Conservation (phyloP, 805 yeast species). For the Vanderwaltozyma yarrowii region DNA sequence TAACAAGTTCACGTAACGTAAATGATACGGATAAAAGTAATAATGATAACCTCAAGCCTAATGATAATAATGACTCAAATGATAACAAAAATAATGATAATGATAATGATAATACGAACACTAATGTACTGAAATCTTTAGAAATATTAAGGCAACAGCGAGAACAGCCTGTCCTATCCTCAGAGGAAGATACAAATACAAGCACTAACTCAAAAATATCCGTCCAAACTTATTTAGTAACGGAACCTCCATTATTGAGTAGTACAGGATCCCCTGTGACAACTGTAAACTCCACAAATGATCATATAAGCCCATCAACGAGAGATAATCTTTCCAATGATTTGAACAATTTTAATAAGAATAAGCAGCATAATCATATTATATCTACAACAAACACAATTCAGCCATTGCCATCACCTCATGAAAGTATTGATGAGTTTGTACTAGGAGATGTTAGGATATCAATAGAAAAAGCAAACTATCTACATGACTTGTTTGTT, state of each 20-base stretch:
- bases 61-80: neutral
- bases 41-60: neutral
- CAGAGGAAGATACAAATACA: neutral
- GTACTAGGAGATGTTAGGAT: constrained; percentile 66
- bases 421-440: constrained; percentile 45
- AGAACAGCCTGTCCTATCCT: neutral
- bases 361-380: constrained; percentile 6
- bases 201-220: constrained; percentile 13
- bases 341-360: neutral
- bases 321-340: neutral
- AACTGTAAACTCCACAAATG: neutral
- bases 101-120: neutral
- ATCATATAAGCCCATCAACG: neutral
- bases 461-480: constrained; percentile 55
- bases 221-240: constrained; percentile 36
- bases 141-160: neutral
- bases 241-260: constrained; percentile 35
- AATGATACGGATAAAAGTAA: neutral
- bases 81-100: neutral
- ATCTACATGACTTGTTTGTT: constrained; percentile 62
- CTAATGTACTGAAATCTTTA: neutral
- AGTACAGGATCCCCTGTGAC: constrained; percentile 10
- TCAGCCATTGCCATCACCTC: constrained; percentile 23
- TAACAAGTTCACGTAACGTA: constrained; percentile 15
- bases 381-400: constrained; percentile 24